These are phyloP conservation scores for Zygnema cylindricum DNA, from an alignment of 139 green algal genomes.

Conservation along the genomic window DNA sequence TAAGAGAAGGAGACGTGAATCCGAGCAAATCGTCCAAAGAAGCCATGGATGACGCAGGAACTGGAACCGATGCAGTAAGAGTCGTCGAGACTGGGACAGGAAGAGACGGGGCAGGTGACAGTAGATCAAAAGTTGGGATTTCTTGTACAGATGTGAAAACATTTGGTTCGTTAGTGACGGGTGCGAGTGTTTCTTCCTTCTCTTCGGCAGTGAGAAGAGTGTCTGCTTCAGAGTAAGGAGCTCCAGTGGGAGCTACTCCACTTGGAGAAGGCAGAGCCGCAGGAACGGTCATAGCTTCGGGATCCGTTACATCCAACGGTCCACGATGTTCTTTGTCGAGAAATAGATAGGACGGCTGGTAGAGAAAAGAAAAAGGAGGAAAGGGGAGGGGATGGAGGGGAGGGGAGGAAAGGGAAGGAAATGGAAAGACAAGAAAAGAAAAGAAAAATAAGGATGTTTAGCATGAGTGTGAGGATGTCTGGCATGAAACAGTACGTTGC, in stretches of 20 bases:
- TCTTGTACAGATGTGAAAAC: neutral
- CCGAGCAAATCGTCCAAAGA: slow-evolving; percentile 38
- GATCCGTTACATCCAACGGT: slow-evolving; percentile 28
- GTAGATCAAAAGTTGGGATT: slow-evolving; percentile 18
- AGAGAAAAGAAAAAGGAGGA: too few species aligned
- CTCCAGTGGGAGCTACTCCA: neutral
- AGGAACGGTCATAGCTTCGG: neutral
- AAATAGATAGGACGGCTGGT: slow-evolving; percentile 59
- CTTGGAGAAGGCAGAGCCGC: slow-evolving; percentile 27
- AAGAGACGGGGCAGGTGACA: neutral
- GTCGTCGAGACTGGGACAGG: neutral
- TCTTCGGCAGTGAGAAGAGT: slow-evolving; percentile 38
- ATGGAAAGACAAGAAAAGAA: too few species aligned
- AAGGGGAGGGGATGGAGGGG: too few species aligned
- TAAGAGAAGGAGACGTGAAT: neutral
- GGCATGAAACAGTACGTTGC: too few species aligned
- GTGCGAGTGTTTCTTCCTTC: slow-evolving; percentile 30
- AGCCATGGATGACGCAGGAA: neutral
- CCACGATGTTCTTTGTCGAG: slow-evolving; percentile 52
- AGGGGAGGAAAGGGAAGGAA: too few species aligned
- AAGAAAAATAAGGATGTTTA: too few species aligned
- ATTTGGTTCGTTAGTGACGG: neutral
- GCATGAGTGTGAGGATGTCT: too few species aligned
- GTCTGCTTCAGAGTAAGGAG: slow-evolving; percentile 37
- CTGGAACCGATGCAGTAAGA: neutral